A percentile compares a stretch with the other conserved stretches of the same genome.
phyloP scores from a whole-genome alignment of 805 yeast genomes.

The Saturnispora kantuleensis region DNA sequence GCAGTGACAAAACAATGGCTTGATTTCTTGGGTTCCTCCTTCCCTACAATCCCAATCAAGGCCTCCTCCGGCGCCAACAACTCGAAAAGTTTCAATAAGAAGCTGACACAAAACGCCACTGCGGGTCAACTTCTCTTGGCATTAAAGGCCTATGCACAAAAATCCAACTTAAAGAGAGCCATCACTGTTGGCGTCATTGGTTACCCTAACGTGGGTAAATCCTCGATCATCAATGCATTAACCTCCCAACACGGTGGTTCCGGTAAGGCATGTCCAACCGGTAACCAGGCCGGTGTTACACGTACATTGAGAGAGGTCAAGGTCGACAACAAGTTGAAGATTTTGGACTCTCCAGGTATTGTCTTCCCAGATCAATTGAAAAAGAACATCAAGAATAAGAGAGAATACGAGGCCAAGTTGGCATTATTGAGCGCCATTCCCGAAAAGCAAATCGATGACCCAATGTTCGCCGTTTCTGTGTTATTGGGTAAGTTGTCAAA shows the following conservation, averaged over 20 bases:
- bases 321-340: constrained; percentile 78
- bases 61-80: constrained; percentile 71
- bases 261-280: constrained; percentile 83
- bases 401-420: constrained; percentile 77
- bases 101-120: constrained; percentile 60
- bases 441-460: constrained; percentile 75
- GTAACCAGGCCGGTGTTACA: constrained; percentile 96
- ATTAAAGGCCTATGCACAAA: constrained; percentile 75
- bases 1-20: constrained; percentile 79
- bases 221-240: constrained; percentile 85
- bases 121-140: constrained; percentile 68
- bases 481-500: constrained; percentile 69
- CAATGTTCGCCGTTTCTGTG: constrained; percentile 68
- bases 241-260: constrained; percentile 69
- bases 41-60: constrained; percentile 87
- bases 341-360: constrained; percentile 94
- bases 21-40: constrained; percentile 61
- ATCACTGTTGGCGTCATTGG: constrained; percentile 94
- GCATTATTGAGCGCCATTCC: constrained; percentile 85
- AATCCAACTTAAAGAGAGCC: constrained; percentile 78
- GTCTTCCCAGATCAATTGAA: constrained; percentile 60
- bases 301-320: constrained; percentile 87
- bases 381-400: constrained; percentile 39
- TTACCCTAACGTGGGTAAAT: constrained; percentile 95
- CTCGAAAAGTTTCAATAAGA: constrained; percentile 59